These are phyloP conservation scores for Boletus huronensis DNA, from an alignment of 768 basidiomycete genomes.

Conservation along the genomic window DNA sequence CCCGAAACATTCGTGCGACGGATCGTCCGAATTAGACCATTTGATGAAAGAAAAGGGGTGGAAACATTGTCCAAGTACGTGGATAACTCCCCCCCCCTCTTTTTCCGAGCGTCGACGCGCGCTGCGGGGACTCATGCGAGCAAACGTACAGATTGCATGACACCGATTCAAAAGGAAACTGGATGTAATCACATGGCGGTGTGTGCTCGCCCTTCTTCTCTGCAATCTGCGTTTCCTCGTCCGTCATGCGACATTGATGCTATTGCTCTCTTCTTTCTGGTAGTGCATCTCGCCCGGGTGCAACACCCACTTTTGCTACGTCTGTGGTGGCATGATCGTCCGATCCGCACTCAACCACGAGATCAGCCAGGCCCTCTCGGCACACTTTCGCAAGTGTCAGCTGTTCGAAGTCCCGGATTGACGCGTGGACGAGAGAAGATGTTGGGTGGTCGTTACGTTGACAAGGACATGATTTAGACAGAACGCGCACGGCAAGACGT, in stretches of 20 bases:
- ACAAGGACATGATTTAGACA: background rate
- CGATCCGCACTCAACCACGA: conserved; percentile 34
- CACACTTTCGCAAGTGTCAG: conserved; percentile 34
- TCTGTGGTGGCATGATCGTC: conserved; percentile 47
- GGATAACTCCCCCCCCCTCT: too few relatives aligned
- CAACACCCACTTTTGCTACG: conserved; percentile 57
- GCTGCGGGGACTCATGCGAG: background rate
- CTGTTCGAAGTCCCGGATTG: conserved; percentile 36
- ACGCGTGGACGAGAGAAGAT: background rate
- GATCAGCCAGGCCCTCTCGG: conserved; percentile 27
- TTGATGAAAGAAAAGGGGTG: conserved; percentile 55
- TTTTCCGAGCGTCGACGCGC: background rate
- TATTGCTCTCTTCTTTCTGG: background rate
- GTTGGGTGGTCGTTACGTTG: background rate
- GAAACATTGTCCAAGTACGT: conserved; percentile 59
- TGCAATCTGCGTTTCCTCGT: background rate
- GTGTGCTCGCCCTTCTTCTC: background rate
- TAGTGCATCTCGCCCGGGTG: conserved; percentile 58
- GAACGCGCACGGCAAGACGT: background rate
- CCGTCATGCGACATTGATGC: background rate
- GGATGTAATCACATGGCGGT: conserved; percentile 64
- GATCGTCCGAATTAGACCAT: conserved; percentile 49
- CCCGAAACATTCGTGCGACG: conserved; percentile 56
- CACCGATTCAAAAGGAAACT: conserved; percentile 47
- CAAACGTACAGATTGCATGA: conserved; percentile 37